Percentiles rank a stretch among this genome's conserved stretches.
phyloP scores from a whole-genome alignment of 805 yeast species.

The Teunomyces cretensis region DNA sequence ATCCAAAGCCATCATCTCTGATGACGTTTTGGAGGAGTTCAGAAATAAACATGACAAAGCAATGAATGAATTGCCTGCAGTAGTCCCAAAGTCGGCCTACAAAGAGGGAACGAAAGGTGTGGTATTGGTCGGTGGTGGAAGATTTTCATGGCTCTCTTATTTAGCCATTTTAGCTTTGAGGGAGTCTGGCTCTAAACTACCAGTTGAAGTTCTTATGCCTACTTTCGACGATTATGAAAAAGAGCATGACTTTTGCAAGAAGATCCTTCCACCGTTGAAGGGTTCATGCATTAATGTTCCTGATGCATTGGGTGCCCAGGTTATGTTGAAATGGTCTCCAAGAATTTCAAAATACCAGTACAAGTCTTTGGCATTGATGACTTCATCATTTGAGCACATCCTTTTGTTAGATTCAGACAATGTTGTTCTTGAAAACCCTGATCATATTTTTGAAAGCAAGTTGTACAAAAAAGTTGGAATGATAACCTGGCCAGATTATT shows the following conservation, averaged over 20 bases:
- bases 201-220: slow-evolving; percentile 41
- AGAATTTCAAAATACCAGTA: slow-evolving; percentile 65
- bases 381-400: slow-evolving; percentile 34
- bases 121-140: slow-evolving; percentile 36
- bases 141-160: slow-evolving; percentile 36
- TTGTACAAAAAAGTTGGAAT: slow-evolving; percentile 31
- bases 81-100: slow-evolving; percentile 15
- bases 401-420: slow-evolving; percentile 38
- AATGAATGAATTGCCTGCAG: slow-evolving; percentile 20
- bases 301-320: slow-evolving; percentile 49
- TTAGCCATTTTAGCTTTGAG: slow-evolving; percentile 31
- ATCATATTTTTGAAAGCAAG: slow-evolving; percentile 26
- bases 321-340: slow-evolving; percentile 34
- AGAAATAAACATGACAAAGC: slow-evolving; percentile 21
- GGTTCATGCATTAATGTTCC: slow-evolving; percentile 61
- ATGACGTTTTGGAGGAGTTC: slow-evolving; percentile 20
- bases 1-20: slow-evolving; percentile 25
- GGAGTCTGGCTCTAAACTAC: slow-evolving; percentile 37
- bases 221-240: slow-evolving; percentile 29
- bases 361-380: slow-evolving; percentile 54
- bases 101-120: slow-evolving; percentile 27
- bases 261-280: slow-evolving; percentile 57
- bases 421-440: slow-evolving; percentile 29
- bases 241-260: slow-evolving; percentile 38
- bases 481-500: slow-evolving; percentile 46